phyloP scores from a whole-genome alignment of 2,329 filamentous ascomycete genomes.

The Fusarium sp. region DNA sequence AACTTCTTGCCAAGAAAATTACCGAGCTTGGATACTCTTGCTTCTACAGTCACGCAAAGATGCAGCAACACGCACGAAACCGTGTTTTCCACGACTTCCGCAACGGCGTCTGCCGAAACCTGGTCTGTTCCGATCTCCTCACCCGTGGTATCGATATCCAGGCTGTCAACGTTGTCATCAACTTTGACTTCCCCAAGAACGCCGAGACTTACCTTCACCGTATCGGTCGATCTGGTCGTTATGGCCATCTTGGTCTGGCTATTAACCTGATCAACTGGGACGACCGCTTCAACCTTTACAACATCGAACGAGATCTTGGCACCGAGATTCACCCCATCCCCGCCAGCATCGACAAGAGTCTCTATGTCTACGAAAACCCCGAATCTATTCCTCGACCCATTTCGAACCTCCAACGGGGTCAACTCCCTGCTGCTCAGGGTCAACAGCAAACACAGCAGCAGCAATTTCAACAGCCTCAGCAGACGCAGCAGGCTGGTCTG shows the following conservation, averaged over 20 bases:
- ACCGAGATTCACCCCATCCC: slow-evolving; percentile 99
- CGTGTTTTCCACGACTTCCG: slow-evolving; percentile 99
- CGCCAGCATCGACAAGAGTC: slow-evolving; percentile 92
- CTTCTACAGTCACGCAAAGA: slow-evolving; percentile 98
- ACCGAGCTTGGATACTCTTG: slow-evolving; percentile 99
- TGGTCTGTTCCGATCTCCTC: slow-evolving; percentile 96
- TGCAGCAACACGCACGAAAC: slow-evolving; percentile 97
- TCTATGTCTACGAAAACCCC: slow-evolving; percentile 98
- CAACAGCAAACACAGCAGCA: slow-evolving; percentile 51
- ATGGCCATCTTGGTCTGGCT: slow-evolving; percentile 95
- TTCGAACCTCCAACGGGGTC: slow-evolving; percentile 60
- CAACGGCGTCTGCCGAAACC: slow-evolving; percentile 96
- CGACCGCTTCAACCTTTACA: slow-evolving; percentile 98
- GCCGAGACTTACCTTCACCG: slow-evolving; percentile 98
- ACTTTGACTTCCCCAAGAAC: slow-evolving; percentile 99
- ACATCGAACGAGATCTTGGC: slow-evolving; percentile 96
- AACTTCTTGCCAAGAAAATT: slow-evolving; percentile 98
- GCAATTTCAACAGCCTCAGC: slow-evolving; percentile 50
- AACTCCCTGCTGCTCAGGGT: slow-evolving; percentile 49
- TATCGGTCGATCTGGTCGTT: slow-evolving; percentile 96
- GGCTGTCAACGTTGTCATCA: slow-evolving; percentile 99
- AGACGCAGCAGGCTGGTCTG: slow-evolving; percentile 50
- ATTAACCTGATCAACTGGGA: slow-evolving; percentile 99
- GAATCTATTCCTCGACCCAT: slow-evolving; percentile 91
- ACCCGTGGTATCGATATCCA: slow-evolving; percentile 99